A percentile compares a stretch with the other conserved stretches of the same genome.
phyloP scores from a whole-genome alignment of 2,329 filamentous ascomycete species.

The Beauveria sp. region DNA sequence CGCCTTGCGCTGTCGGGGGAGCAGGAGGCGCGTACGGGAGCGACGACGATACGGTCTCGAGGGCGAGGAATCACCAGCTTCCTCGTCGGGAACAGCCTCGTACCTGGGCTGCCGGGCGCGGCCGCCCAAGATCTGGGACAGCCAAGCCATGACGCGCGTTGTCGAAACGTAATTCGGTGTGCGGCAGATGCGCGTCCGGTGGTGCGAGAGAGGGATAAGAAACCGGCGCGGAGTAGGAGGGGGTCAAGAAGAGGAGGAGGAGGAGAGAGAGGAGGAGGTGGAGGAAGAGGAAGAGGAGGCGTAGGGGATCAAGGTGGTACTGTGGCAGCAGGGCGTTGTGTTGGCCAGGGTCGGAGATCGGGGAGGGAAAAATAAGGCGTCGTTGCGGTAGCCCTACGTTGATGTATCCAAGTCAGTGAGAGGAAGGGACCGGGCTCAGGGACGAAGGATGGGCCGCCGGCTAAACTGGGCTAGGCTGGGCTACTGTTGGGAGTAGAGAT shows the following conservation, averaged over 20 bases:
- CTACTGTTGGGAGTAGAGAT: background rate
- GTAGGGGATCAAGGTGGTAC: background rate
- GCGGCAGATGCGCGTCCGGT: background rate
- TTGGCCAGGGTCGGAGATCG: background rate
- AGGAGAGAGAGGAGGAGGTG: background rate
- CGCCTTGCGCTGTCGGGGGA: conserved; percentile 13
- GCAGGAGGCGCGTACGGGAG: conserved; percentile 4
- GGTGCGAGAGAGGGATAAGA: background rate
- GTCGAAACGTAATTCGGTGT: background rate
- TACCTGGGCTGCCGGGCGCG: background rate
- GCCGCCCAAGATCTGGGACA: background rate
- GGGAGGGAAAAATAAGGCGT: conserved; percentile 1
- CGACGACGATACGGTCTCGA: conserved; percentile 8
- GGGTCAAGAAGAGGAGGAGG: background rate
- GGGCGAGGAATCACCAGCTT: background rate
- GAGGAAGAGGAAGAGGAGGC: background rate
- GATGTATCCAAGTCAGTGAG: background rate
- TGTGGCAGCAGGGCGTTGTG: background rate
- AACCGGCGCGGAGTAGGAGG: background rate
- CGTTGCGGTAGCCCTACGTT: background rate
- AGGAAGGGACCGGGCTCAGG: background rate
- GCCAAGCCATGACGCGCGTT: conserved; percentile 8
- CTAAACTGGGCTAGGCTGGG: background rate
- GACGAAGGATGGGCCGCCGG: background rate
- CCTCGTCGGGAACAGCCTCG: conserved; percentile 4